phyloP scores from a whole-genome alignment of 2,329 filamentous ascomycete species.

The Colletotrichum salicis region DNA sequence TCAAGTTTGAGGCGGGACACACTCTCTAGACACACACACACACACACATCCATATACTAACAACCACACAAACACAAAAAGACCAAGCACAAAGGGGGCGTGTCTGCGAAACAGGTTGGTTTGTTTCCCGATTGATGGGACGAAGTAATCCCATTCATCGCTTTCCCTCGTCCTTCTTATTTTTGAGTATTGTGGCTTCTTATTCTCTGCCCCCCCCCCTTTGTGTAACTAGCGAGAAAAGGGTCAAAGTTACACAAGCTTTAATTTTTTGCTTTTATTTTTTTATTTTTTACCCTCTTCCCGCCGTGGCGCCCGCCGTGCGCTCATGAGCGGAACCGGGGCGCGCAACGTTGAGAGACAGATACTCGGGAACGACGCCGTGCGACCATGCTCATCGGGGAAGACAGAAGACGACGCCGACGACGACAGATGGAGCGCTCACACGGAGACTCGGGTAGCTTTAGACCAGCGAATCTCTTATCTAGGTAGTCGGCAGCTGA shows the following conservation, averaged over 20 bases:
- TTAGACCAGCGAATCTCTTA: background rate
- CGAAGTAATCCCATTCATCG: conserved; percentile 9
- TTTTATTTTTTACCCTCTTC: background rate
- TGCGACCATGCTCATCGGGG: conserved; percentile 19
- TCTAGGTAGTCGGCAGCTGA: background rate
- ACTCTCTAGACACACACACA: background rate
- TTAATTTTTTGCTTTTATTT: background rate
- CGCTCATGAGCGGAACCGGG: conserved; percentile 11
- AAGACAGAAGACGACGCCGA: background rate
- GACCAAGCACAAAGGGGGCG: background rate
- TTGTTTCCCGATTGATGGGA: conserved; percentile 27
- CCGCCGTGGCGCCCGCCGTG: background rate
- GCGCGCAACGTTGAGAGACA: conserved; percentile 7
- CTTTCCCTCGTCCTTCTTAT: background rate
- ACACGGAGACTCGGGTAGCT: background rate
- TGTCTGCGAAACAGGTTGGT: conserved; percentile 15
- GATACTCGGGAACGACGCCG: conserved; percentile 18
- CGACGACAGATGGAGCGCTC: background rate
- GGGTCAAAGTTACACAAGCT: conserved; percentile 5
- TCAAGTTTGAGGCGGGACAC: background rate
- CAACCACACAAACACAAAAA: background rate
- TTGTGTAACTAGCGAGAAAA: conserved; percentile 1
- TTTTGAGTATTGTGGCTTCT: background rate
- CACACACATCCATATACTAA: too few relatives aligned
- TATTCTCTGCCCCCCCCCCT: background rate